These are phyloP conservation scores for Omphalotus olearius DNA, from an alignment of 1,284 basidiomycete genomes.

Conservation along the genomic window DNA sequence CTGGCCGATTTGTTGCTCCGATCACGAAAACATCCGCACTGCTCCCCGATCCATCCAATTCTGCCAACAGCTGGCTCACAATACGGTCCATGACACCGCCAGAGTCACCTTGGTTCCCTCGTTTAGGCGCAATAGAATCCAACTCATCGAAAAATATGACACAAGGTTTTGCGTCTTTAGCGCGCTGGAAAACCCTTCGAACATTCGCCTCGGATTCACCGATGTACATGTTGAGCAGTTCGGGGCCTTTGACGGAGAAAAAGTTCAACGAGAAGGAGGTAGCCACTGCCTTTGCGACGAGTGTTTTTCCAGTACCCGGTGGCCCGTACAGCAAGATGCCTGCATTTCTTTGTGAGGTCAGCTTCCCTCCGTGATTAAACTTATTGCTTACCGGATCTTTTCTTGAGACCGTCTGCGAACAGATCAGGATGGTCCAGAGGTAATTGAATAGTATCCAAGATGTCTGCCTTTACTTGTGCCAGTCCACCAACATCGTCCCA, in stretches of 20 bases:
- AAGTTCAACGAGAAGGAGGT: slow-evolving; percentile 92
- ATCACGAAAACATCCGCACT: slow-evolving; percentile 88
- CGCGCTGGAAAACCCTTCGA: slow-evolving; percentile 87
- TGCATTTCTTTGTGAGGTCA: slow-evolving; percentile 22
- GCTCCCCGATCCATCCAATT: slow-evolving; percentile 88
- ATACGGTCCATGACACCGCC: slow-evolving; percentile 98
- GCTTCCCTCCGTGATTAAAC: neutral
- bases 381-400: slow-evolving; percentile 74
- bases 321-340: slow-evolving; percentile 91
- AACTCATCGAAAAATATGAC: slow-evolving; percentile 99
- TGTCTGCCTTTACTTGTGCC: slow-evolving; percentile 85
- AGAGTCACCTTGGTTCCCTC: slow-evolving; percentile 92
- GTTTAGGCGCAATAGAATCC: slow-evolving; percentile 93
- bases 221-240: slow-evolving; percentile 97
- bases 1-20: slow-evolving; percentile 96
- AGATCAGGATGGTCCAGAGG: slow-evolving; percentile 94
- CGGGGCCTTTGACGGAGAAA: slow-evolving; percentile 96
- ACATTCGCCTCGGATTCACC: slow-evolving; percentile 98
- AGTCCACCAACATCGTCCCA: slow-evolving; percentile 99
- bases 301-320: slow-evolving; percentile 94
- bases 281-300: slow-evolving; percentile 92
- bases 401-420: slow-evolving; percentile 92
- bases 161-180: slow-evolving; percentile 86
- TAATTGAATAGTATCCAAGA: slow-evolving; percentile 95
- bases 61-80: slow-evolving; percentile 92